Percentiles rank a stretch among this genome's conserved stretches.
phyloP scores from a whole-genome alignment of 768 basidiomycete species.

The Myochromella boudieri region DNA sequence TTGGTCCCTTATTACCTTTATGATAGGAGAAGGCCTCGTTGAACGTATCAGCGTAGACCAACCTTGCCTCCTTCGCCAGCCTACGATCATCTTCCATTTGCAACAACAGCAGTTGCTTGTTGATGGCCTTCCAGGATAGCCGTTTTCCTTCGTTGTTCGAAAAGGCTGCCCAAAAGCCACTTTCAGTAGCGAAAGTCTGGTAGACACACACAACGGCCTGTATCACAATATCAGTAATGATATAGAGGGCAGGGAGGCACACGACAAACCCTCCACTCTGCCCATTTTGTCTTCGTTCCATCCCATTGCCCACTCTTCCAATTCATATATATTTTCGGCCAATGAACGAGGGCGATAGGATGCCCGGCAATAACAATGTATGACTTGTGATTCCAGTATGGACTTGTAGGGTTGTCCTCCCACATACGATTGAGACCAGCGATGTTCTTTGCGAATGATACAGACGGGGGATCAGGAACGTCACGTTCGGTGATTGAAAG shows the following conservation, averaged over 20 bases:
- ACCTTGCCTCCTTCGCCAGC: too few species aligned
- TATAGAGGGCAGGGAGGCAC: too few species aligned
- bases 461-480: constrained; percentile 22
- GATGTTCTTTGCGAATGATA: constrained; percentile 21
- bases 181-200: constrained; percentile 13
- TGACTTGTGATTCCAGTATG: constrained; percentile 19
- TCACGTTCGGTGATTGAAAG: constrained; percentile 16
- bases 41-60: constrained; percentile 17
- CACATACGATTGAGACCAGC: constrained; percentile 23
- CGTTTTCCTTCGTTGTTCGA: constrained; percentile 6
- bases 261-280: constrained; percentile 26
- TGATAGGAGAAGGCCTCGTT: constrained; percentile 16
- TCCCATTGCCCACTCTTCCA: constrained; percentile 23
- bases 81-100: too few species aligned
- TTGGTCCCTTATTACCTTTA: constrained; percentile 3
- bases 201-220: constrained; percentile 11
- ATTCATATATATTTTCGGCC: constrained; percentile 21
- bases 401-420: constrained; percentile 25
- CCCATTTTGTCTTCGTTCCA: constrained; percentile 22
- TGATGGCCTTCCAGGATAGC: constrained; percentile 18
- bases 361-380: constrained; percentile 19
- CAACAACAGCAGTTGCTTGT: constrained; percentile 1
- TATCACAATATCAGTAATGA: neutral
- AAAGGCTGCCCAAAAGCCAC: constrained; percentile 20
- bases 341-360: constrained; percentile 22